Percentiles rank a stretch among this genome's conserved stretches.
These are phyloP conservation scores for Candida patagonica DNA, from an alignment of 805 yeast genomes.

Conservation along the genomic window DNA sequence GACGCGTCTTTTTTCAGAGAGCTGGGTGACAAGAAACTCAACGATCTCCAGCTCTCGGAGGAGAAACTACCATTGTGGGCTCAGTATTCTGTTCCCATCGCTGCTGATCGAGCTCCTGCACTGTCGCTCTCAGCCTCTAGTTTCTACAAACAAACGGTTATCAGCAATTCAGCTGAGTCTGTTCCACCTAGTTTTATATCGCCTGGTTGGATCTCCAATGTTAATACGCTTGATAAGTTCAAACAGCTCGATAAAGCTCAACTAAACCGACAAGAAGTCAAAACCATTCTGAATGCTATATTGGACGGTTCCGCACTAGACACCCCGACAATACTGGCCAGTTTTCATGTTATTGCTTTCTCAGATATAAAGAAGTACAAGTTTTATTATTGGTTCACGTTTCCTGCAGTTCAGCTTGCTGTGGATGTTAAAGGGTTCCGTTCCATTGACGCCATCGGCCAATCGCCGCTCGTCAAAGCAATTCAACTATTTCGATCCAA, in stretches of 20 bases:
- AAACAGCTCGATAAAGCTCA: constrained; percentile 54
- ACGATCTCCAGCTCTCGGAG: constrained; percentile 57
- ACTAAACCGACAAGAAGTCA: constrained; percentile 39
- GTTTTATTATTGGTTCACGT: constrained; percentile 84
- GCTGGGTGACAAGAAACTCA: constrained; percentile 63
- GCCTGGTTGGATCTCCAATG: constrained; percentile 44
- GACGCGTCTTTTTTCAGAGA: constrained; percentile 82
- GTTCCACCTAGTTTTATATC: constrained; percentile 21
- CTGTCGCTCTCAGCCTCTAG: constrained; percentile 18
- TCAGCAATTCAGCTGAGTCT: not conserved
- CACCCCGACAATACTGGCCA: constrained; percentile 34
- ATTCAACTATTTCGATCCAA: constrained; percentile 10
- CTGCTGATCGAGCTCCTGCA: constrained; percentile 29
- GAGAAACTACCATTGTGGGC: constrained; percentile 38
- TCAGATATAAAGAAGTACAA: constrained; percentile 85
- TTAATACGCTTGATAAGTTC: constrained; percentile 83
- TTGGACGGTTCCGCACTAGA: constrained; percentile 27
- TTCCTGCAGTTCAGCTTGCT: constrained; percentile 51
- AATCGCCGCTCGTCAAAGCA: constrained; percentile 1
- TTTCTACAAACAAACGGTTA: constrained; percentile 19
- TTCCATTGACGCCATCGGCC: not conserved
- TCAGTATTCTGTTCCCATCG: constrained; percentile 21
- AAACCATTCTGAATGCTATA: constrained; percentile 24
- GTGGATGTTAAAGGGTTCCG: constrained; percentile 32
- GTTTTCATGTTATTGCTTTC: constrained; percentile 52